A percentile compares a stretch with the other conserved stretches of the same genome.
phyloP scores from a whole-genome alignment of 495 filamentous ascomycete genomes.

The Pyrenula massariospora region DNA sequence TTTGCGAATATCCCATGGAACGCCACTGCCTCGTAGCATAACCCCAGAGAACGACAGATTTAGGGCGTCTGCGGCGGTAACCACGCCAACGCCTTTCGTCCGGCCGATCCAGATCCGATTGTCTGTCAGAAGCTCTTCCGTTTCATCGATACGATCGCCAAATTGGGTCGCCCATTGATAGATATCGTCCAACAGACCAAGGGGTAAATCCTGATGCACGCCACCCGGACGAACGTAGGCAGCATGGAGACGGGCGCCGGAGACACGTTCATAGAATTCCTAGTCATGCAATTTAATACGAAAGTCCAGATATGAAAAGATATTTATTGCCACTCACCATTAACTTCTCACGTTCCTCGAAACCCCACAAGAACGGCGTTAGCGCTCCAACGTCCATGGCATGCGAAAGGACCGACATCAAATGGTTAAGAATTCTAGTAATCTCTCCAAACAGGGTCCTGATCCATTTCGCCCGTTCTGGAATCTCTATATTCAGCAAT shows the following conservation, averaged over 20 bases:
- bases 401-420: slow-evolving; percentile 96
- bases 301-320: too few species aligned
- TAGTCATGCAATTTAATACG: slow-evolving; percentile 21
- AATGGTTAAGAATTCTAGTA: slow-evolving; percentile 88
- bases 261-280: slow-evolving; percentile 99
- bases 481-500: slow-evolving; percentile 93
- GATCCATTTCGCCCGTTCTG: slow-evolving; percentile 92
- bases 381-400: slow-evolving; percentile 99
- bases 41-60: slow-evolving; percentile 95
- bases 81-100: slow-evolving; percentile 83
- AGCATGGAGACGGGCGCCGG: slow-evolving; percentile 93
- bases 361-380: slow-evolving; percentile 98
- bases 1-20: slow-evolving; percentile 98
- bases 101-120: slow-evolving; percentile 98
- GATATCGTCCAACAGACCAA: slow-evolving; percentile 96
- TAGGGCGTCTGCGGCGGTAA: slow-evolving; percentile 81
- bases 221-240: slow-evolving; percentile 97
- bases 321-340: slow-evolving; percentile 57
- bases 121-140: slow-evolving; percentile 95
- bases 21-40: slow-evolving; percentile 92
- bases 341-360: slow-evolving; percentile 98
- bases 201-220: slow-evolving; percentile 87
- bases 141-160: slow-evolving; percentile 97
- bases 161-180: slow-evolving; percentile 99
- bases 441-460: slow-evolving; percentile 95